phyloP scores from a whole-genome alignment of 1,284 basidiomycete genomes.

The Coniferiporia sulphurascens region DNA sequence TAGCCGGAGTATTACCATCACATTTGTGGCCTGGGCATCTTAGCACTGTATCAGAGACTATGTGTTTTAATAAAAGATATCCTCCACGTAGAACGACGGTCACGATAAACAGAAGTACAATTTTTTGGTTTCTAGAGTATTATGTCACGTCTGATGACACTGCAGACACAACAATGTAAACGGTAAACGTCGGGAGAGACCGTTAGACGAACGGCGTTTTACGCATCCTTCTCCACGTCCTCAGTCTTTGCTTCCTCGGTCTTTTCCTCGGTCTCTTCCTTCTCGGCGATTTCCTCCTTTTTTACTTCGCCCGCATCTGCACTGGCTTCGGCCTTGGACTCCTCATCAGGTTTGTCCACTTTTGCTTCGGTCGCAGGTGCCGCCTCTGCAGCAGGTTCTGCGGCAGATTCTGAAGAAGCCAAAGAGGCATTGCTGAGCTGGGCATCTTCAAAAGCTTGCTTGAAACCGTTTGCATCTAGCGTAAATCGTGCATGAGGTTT shows the following conservation, averaged over 20 bases:
- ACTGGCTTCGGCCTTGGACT: slow-evolving; percentile 29
- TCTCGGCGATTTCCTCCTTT: slow-evolving; percentile 24
- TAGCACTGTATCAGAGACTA: neutral
- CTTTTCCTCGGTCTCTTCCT: slow-evolving; percentile 26
- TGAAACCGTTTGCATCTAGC: slow-evolving; percentile 84
- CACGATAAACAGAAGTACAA: slow-evolving; percentile 5
- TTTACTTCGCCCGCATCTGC: slow-evolving; percentile 30
- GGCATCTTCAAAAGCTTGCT: slow-evolving; percentile 81
- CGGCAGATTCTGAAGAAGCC: slow-evolving; percentile 18
- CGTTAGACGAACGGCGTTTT: slow-evolving; percentile 1
- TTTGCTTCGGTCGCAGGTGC: slow-evolving; percentile 25
- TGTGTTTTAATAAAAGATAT: neutral
- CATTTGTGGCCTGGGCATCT: neutral
- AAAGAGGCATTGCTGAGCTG: slow-evolving; percentile 64
- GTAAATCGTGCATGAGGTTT: slow-evolving; percentile 9
- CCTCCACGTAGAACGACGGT: slow-evolving; percentile 7
- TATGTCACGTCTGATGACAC: slow-evolving; percentile 1
- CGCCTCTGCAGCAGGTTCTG: slow-evolving; percentile 27
- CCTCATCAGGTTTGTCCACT: slow-evolving; percentile 24
- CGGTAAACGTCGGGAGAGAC: neutral
- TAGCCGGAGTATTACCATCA: neutral
- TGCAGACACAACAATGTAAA: neutral
- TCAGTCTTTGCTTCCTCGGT: slow-evolving; percentile 28
- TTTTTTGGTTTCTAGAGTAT: slow-evolving; percentile 6
- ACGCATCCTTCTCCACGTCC: slow-evolving; percentile 23